These are phyloP conservation scores for Scleroderma citrinum DNA, from an alignment of 768 basidiomycete genomes.

Conservation along the genomic window DNA sequence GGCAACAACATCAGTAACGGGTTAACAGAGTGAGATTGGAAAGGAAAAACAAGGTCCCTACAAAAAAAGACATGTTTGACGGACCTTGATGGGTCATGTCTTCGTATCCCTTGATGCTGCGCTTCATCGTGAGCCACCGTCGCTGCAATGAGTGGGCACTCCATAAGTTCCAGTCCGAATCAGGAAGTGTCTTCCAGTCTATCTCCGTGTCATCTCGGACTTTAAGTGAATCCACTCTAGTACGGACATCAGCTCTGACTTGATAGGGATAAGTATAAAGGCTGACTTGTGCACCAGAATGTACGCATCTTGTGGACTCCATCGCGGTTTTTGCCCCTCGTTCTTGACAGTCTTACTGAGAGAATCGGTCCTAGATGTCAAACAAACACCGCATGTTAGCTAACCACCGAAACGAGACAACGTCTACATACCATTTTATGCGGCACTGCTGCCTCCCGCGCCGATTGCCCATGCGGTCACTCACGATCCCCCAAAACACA, in stretches of 20 bases:
- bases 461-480: slow-evolving; percentile 68
- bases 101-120: slow-evolving; percentile 67
- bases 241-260: slow-evolving; percentile 5
- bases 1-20: not conserved
- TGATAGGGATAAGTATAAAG: not conserved
- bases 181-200: slow-evolving; percentile 74
- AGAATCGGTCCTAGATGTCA: slow-evolving; percentile 59
- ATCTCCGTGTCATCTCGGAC: slow-evolving; percentile 80
- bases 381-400: not conserved
- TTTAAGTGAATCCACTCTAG: slow-evolving; percentile 68
- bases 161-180: slow-evolving; percentile 78
- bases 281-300: slow-evolving; percentile 75
- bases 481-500: slow-evolving; percentile 78
- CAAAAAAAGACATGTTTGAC: too few species aligned
- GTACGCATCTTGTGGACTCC: slow-evolving; percentile 71
- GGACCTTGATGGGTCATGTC: slow-evolving; percentile 76
- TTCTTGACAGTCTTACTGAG: slow-evolving; percentile 69
- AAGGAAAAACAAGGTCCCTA: too few species aligned
- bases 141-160: slow-evolving; percentile 76
- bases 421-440: slow-evolving; percentile 64
- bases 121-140: slow-evolving; percentile 78
- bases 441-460: slow-evolving; percentile 81
- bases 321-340: slow-evolving; percentile 62
- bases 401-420: not conserved
- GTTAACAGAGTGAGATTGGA: too few species aligned